phyloP scores from a whole-genome alignment of 1,284 basidiomycete species.

The Singerocomus inundabilis region DNA sequence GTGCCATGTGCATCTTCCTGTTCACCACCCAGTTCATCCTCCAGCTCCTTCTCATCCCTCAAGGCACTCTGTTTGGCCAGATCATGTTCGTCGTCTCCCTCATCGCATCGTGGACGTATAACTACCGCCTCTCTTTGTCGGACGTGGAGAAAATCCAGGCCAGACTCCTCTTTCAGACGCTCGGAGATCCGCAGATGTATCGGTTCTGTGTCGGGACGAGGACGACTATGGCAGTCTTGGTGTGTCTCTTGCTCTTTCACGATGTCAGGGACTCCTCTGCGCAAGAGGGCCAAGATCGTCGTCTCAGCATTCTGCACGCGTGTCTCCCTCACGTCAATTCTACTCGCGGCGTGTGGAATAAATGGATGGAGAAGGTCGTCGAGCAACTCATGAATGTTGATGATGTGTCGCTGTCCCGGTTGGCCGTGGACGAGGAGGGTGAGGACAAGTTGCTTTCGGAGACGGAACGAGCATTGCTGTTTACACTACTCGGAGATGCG shows the following conservation, averaged over 20 bases:
- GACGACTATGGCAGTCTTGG: constrained; percentile 21
- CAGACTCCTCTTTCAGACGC: constrained; percentile 16
- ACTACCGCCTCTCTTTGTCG: constrained; percentile 25
- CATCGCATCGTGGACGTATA: constrained; percentile 29
- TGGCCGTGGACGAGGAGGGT: constrained; percentile 8
- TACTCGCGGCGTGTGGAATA: constrained; percentile 23
- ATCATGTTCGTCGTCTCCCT: no score
- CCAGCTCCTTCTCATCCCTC: constrained; percentile 33
- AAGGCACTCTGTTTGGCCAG: constrained; percentile 33
- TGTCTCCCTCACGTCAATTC: constrained; percentile 23
- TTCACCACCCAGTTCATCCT: constrained; percentile 28
- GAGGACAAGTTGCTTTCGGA: constrained; percentile 14
- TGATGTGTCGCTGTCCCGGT: constrained; percentile 13
- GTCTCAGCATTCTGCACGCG: constrained; percentile 17
- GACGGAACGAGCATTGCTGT: constrained; percentile 14
- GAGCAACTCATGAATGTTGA: constrained; percentile 19
- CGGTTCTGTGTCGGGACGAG: constrained; percentile 22
- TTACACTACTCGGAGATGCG: constrained; percentile 21
- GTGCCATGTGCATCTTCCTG: constrained; percentile 22
- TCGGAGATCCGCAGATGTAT: constrained; percentile 15
- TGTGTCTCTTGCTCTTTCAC: constrained; percentile 24
- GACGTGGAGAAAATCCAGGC: constrained; percentile 28
- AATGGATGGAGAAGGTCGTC: constrained; percentile 26
- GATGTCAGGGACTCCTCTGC: constrained; percentile 15
- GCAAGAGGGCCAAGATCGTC: constrained; percentile 23